phyloP scores from a whole-genome alignment of 352 stramenopile species.

The Phytophthora pisi region DNA sequence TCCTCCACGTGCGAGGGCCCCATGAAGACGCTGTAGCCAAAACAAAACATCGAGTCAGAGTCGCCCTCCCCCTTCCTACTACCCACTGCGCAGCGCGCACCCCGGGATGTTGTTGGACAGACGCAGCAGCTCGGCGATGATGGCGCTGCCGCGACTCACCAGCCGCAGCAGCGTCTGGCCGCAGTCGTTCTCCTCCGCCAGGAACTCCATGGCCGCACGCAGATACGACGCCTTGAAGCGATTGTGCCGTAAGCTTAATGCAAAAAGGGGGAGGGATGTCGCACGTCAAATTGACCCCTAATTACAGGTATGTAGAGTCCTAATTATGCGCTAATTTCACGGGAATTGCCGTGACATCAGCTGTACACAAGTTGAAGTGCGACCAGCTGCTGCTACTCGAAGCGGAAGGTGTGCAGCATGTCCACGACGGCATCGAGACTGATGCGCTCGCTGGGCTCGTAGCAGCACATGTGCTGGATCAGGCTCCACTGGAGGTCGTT shows the following conservation, averaged over 20 bases:
- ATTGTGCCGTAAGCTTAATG: conserved; percentile 8
- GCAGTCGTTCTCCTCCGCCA: conserved; percentile 94
- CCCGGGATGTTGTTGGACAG: conserved; percentile 92
- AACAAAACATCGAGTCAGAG: conserved; percentile 15
- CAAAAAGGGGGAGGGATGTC: conserved; percentile 4
- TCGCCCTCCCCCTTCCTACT: not conserved
- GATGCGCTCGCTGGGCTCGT: conserved; percentile 29
- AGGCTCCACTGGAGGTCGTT: conserved; percentile 35
- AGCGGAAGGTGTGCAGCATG: conserved; percentile 31
- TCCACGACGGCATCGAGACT: conserved; percentile 30
- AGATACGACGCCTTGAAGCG: conserved; percentile 21
- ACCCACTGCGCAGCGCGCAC: conserved; percentile 30
- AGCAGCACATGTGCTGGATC: conserved; percentile 38
- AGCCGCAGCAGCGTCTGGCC: conserved; percentile 94
- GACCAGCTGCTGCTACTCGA: not conserved
- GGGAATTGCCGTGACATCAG: not conserved
- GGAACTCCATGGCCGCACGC: conserved; percentile 73
- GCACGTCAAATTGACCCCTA: not conserved
- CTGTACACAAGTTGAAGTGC: not conserved
- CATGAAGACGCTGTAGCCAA: conserved; percentile 75
- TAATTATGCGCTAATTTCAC: not conserved
- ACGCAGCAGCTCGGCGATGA: conserved; percentile 93
- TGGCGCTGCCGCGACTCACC: conserved; percentile 89
- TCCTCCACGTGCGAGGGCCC: conserved; percentile 87
- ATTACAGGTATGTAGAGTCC: not conserved